Percentiles rank a stretch among this genome's conserved stretches.
These are phyloP conservation scores for Barbarea vulgaris DNA, from an alignment of 345 rosid genomes.

Conservation along the genomic window DNA sequence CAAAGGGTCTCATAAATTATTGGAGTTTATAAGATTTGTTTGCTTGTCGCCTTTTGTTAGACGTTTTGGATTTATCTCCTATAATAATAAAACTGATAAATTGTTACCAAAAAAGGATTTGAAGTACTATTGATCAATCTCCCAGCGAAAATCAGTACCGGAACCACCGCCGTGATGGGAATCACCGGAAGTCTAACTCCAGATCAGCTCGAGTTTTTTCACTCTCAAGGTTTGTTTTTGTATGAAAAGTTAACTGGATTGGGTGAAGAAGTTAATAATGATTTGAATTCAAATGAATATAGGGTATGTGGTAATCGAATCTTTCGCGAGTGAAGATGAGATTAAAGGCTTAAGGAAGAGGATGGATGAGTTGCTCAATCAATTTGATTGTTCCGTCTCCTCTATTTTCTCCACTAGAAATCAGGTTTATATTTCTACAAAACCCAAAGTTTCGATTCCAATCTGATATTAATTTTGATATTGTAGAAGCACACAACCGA, in stretches of 20 bases:
- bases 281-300: slow-evolving; percentile 4
- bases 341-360: slow-evolving; percentile 65
- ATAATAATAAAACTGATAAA: neutral
- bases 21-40: neutral
- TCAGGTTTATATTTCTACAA: slow-evolving; percentile 54
- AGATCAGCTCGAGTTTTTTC: slow-evolving; percentile 65
- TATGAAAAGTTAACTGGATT: neutral
- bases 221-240: slow-evolving; percentile 48
- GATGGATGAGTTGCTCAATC: slow-evolving; percentile 63
- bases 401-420: slow-evolving; percentile 90
- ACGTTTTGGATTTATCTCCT: neutral
- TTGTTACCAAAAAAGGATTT: neutral
- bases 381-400: slow-evolving; percentile 62
- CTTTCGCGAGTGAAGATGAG: slow-evolving; percentile 67
- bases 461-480: neutral
- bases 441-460: neutral
- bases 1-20: neutral
- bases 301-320: slow-evolving; percentile 84
- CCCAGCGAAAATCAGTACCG: neutral
- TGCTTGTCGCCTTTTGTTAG: neutral
- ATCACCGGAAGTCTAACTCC: slow-evolving; percentile 53
- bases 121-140: neutral
- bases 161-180: slow-evolving; percentile 48
- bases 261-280: neutral
- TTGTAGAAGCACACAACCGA: slow-evolving; percentile 57